Base-by-base conservation (phyloP, 257 asterid species). In the Linderniella brevidens region DNA sequence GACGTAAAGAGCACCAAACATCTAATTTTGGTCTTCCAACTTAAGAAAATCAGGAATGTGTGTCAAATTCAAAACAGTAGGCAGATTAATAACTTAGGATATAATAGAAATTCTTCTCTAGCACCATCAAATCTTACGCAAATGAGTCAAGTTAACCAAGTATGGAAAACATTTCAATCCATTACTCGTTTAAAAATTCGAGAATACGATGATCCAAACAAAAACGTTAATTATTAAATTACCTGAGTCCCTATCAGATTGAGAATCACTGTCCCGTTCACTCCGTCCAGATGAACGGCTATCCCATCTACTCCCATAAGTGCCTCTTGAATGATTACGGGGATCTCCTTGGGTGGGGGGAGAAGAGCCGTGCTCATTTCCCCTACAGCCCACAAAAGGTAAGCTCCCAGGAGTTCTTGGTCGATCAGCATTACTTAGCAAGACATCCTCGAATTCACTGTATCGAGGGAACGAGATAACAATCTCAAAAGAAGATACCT, bases 221-320 rank as follows among this genome's bases (percentile, higher is more conserved):
- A 25, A 25, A 25, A 38, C 3, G 43, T 38, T 11, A 15, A 46
- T 8, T 17, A 3, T 16, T 46, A 13, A 29, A 42, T 51, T 57
- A 78, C 93, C 93, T 68, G 93, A 72, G 63, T 72, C 88, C 54
- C 49, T 53, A 48, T 70, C 84, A 37, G 90, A 78, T 54, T 78
- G 90, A 9, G 80, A 59, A 58, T 78, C 93, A 57, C 66, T 70
- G 41, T 81, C 90, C 39, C 64, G 82, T 49, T 81, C 86, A 62
- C 75, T 73, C 52, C 65, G 66, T 15, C 58, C 76, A 45, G 86
- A 72, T 36, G 77, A 62, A 47, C 76, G 93, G 56, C 53, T 64
- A 25, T 25, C 32, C 13, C 73, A 86, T 74, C 82, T 72, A 60
- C 82, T 73, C 25, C 82, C 86, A 59, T 75, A 60, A 50, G 8